Evolutionary conservation across 176 grass and related monocot species (phyloP).

Genomic region (Rhipidocladum racemiflorum): DNA sequence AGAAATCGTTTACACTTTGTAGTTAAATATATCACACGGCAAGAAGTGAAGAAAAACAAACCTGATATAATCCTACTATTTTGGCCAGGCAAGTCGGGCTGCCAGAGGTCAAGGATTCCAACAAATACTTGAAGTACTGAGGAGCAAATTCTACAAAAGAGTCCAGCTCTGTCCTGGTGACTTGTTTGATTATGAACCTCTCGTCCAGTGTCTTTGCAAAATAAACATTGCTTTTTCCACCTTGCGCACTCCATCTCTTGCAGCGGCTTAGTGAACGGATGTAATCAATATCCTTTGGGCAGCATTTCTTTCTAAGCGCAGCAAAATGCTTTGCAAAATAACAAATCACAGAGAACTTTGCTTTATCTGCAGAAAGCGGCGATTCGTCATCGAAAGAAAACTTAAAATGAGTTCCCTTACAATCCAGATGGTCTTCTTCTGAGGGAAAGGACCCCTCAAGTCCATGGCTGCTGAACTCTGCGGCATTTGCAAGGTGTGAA

Average conservation of each 20-base stretch:
- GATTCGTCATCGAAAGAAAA: conserved; percentile 80
- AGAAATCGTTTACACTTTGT: neutral
- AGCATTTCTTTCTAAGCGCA: conserved; percentile 71
- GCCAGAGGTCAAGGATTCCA: conserved; percentile 58
- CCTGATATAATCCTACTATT: conserved; percentile 94
- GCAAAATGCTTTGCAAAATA: conserved; percentile 92
- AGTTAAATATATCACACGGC: neutral
- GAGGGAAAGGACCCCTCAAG: conserved; percentile 31
- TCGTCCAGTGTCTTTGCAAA: conserved; percentile 96
- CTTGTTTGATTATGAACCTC: conserved; percentile 94
- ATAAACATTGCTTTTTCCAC: conserved; percentile 99
- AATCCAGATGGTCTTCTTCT: conserved; percentile 43
- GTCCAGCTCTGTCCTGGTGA: conserved; percentile 85
- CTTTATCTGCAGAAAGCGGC: conserved; percentile 67
- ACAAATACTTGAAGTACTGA: conserved; percentile 83
- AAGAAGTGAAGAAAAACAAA: conserved; percentile 20
- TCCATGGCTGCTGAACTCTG: conserved; percentile 22
- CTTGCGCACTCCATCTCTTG: conserved; percentile 90
- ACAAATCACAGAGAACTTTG: conserved; percentile 79
- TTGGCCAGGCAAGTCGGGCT: conserved; percentile 89
- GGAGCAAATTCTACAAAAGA: conserved; percentile 92
- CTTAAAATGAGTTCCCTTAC: conserved; percentile 66
- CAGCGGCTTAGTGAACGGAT: conserved; percentile 85
- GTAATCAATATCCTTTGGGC: conserved; percentile 78
- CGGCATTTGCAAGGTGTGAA: conserved; percentile 34